These are phyloP conservation scores for Pterocarpus macrocarpus DNA, from an alignment of 306 rosid genomes.

Conservation along the genomic window DNA sequence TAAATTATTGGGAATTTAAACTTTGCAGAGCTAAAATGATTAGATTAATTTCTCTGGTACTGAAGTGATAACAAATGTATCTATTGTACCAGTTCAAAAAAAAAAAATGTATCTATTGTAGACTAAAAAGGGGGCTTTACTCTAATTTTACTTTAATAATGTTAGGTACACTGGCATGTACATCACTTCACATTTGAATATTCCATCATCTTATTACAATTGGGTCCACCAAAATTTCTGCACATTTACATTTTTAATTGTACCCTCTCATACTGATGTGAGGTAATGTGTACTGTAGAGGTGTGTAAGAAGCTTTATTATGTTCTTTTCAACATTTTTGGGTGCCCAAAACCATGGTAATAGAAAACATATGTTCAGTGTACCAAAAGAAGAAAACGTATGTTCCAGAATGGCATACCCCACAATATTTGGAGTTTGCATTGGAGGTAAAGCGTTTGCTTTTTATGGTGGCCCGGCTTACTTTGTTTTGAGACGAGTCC, in stretches of 20 bases:
- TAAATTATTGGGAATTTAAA: not conserved
- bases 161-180: not conserved
- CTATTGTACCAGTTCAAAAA: too few species aligned
- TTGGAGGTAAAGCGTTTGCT: not conserved
- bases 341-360: not conserved
- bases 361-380: too few species aligned
- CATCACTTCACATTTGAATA: not conserved
- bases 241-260: not conserved
- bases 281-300: too few species aligned
- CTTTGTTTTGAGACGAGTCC: conserved; percentile 1
- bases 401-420: conserved; percentile 18
- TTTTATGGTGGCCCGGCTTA: not conserved
- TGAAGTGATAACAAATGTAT: not conserved
- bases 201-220: not conserved
- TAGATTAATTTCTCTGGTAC: not conserved
- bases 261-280: not conserved
- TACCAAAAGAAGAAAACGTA: not conserved
- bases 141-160: not conserved
- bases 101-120: not conserved
- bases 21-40: not conserved
- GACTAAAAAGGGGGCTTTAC: not conserved
- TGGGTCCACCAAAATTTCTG: not conserved
- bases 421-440: conserved; percentile 26
- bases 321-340: not conserved
- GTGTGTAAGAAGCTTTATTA: not conserved